These are phyloP conservation scores for Trichoderma erinaceum DNA, from an alignment of 495 filamentous ascomycete genomes.

Conservation along the genomic window DNA sequence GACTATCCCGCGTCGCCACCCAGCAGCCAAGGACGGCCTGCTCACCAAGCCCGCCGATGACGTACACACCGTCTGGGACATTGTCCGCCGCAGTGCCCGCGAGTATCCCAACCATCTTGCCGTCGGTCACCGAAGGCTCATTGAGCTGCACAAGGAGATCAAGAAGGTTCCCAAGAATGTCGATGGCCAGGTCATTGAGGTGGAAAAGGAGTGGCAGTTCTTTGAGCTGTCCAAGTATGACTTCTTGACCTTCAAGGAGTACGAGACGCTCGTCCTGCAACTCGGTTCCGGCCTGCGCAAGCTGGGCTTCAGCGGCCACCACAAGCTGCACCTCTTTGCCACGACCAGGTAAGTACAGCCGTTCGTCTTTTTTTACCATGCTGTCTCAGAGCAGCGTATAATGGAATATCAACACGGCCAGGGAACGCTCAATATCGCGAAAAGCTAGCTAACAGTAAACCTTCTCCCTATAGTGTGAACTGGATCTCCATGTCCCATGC, in stretches of 20 bases:
- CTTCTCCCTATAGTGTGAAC: constrained; percentile 30
- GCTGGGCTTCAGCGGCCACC: constrained; percentile 44
- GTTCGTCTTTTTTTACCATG: neutral
- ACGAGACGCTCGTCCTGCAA: constrained; percentile 46
- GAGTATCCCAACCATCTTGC: constrained; percentile 52
- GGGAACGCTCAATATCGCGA: constrained; percentile 36
- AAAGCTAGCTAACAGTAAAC: neutral
- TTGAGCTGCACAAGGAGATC: constrained; percentile 53
- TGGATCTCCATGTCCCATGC: constrained; percentile 54
- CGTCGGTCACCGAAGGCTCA: constrained; percentile 50
- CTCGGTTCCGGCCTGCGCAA: constrained; percentile 53
- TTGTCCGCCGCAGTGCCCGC: constrained; percentile 47
- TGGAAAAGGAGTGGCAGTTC: constrained; percentile 63
- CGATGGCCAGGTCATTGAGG: constrained; percentile 53
- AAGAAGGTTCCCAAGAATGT: constrained; percentile 65
- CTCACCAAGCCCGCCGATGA: constrained; percentile 42
- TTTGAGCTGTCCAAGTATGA: constrained; percentile 57
- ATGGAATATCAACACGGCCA: too few species aligned
- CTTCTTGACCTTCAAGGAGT: constrained; percentile 57
- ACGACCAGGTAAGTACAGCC: constrained; percentile 41
- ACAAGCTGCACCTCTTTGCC: constrained; percentile 57
- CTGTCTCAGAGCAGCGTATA: too few species aligned
- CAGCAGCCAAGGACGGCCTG: constrained; percentile 48
- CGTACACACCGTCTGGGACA: constrained; percentile 53
- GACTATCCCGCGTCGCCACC: constrained; percentile 56